Evolutionary conservation across 352 stramenopile species (phyloP).

Genomic region (Phytophthora citricola): DNA sequence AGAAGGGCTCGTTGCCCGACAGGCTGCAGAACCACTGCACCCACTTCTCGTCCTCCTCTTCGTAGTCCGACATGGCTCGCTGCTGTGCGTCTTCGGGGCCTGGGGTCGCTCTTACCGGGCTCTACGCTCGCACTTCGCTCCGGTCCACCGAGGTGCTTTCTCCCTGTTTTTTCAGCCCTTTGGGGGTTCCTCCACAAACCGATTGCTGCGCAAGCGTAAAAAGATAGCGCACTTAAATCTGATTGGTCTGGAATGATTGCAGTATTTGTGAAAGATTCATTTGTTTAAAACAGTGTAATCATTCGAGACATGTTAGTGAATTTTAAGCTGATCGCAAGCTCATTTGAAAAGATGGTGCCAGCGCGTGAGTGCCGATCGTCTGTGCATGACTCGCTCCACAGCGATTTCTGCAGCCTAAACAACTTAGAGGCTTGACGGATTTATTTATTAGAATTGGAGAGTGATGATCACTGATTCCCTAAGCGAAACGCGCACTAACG

Average conservation of each 20-base stretch:
- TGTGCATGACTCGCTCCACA: too few relatives aligned
- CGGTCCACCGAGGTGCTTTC: slow-evolving; percentile 42
- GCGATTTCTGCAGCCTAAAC: too few relatives aligned
- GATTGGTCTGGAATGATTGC: slow-evolving; percentile 7
- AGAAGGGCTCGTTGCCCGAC: slow-evolving; percentile 93
- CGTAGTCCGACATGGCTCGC: slow-evolving; percentile 87
- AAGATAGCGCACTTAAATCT: slow-evolving; percentile 42
- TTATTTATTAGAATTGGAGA: too few relatives aligned
- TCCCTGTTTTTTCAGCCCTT: slow-evolving; percentile 11
- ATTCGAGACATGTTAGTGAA: neutral
- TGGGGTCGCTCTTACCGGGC: slow-evolving; percentile 10
- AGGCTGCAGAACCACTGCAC: slow-evolving; percentile 94
- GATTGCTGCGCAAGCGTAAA: slow-evolving; percentile 21
- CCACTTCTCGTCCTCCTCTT: slow-evolving; percentile 93
- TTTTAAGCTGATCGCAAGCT: slow-evolving; percentile 21
- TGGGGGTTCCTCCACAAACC: slow-evolving; percentile 37
- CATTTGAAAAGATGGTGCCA: neutral
- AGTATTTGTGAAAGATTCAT: neutral
- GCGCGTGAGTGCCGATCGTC: neutral
- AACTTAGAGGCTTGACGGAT: too few relatives aligned
- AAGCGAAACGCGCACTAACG: too few relatives aligned
- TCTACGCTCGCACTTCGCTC: slow-evolving; percentile 22
- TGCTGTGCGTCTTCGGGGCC: neutral
- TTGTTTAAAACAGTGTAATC: neutral
- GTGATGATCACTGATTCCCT: too few relatives aligned